These are phyloP conservation scores for Fusarium nisikadoi DNA, from an alignment of 2,329 filamentous ascomycete genomes.

Conservation along the genomic window DNA sequence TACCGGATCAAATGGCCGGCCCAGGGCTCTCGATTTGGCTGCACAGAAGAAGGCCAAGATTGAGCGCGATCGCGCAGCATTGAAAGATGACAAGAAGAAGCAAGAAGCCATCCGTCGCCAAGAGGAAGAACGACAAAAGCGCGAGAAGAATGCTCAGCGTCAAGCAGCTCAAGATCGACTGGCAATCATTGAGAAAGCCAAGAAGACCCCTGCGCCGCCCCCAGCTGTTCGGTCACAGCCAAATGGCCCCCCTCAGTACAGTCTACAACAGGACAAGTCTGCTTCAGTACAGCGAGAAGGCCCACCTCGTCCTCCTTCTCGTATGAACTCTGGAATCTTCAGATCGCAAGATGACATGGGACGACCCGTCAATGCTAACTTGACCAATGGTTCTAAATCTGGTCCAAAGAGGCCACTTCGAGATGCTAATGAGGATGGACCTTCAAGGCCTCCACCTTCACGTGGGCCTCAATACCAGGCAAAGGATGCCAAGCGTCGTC, in stretches of 20 bases:
- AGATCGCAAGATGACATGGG: constrained; percentile 67
- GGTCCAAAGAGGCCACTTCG: constrained; percentile 76
- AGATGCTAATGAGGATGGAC: constrained; percentile 67
- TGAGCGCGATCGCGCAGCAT: constrained; percentile 77
- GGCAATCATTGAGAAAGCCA: constrained; percentile 70
- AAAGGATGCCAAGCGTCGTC: constrained; percentile 81
- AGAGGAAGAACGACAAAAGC: constrained; percentile 70
- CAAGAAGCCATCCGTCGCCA: constrained; percentile 68
- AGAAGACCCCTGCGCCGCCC: constrained; percentile 71
- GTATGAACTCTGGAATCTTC: constrained; percentile 65
- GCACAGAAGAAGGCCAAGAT: constrained; percentile 86
- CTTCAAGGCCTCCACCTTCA: constrained; percentile 55
- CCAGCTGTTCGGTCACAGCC: constrained; percentile 67
- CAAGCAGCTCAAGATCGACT: constrained; percentile 49
- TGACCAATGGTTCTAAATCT: constrained; percentile 71
- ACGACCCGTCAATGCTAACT: constrained; percentile 68
- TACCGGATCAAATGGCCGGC: constrained; percentile 68
- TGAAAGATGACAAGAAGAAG: constrained; percentile 72
- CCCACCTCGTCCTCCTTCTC: constrained; percentile 62
- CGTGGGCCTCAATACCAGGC: constrained; percentile 72
- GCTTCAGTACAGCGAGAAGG: constrained; percentile 47
- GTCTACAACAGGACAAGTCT: constrained; percentile 45
- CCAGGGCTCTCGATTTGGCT: constrained; percentile 78
- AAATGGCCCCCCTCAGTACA: constrained; percentile 61
- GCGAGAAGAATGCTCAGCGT: constrained; percentile 72